These are phyloP conservation scores for Fusarium pseudonygamai DNA, from an alignment of 2,329 filamentous ascomycete genomes.

Conservation along the genomic window DNA sequence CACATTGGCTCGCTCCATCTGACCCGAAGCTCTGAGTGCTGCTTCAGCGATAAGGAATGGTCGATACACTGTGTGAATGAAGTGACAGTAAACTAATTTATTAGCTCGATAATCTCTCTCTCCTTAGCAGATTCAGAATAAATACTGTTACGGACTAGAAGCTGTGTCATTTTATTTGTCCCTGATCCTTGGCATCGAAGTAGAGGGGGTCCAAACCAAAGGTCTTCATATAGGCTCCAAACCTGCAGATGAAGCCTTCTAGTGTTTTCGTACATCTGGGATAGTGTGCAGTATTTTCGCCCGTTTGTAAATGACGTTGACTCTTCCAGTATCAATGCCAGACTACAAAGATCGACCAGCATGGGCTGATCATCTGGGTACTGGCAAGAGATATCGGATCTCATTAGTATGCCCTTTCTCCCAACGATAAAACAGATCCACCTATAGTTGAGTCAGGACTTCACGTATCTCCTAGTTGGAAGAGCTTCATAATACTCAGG, in stretches of 20 bases:
- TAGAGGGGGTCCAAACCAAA: neutral
- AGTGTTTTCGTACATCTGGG: neutral
- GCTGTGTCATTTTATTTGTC: neutral
- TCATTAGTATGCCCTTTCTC: neutral
- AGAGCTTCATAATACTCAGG: accelerated
- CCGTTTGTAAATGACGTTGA: neutral
- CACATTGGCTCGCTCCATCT: neutral
- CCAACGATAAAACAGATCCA: neutral
- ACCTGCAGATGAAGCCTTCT: neutral
- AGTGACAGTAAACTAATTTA: accelerated
- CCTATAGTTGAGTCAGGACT: accelerated
- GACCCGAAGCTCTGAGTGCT: neutral
- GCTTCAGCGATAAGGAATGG: neutral
- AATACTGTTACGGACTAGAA: neutral
- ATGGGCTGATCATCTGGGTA: neutral
- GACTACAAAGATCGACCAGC: neutral
- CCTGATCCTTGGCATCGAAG: neutral
- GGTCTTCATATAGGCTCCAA: neutral
- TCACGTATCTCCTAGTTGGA: accelerated
- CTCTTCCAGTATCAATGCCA: neutral
- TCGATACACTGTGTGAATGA: neutral
- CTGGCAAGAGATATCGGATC: neutral
- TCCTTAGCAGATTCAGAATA: accelerated
- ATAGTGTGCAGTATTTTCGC: accelerated
- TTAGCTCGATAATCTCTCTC: accelerated